Conservation (phyloP, 129 eudicot species). For the Glebionis coronaria region DNA sequence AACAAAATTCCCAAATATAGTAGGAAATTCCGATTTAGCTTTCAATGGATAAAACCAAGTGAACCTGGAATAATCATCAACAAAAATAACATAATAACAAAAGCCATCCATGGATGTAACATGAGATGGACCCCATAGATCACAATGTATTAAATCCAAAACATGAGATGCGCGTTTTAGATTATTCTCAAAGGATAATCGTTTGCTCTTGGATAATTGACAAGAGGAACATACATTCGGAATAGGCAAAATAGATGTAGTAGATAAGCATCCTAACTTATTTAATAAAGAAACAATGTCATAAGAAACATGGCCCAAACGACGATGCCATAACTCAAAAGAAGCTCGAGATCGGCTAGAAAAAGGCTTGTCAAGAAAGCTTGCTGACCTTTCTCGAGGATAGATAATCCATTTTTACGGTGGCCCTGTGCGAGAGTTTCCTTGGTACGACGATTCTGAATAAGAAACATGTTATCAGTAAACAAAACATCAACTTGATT, state of each 20-base stretch:
- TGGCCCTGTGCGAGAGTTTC: neutral
- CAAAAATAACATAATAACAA: neutral
- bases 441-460: neutral
- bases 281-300: neutral
- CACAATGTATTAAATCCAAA: neutral
- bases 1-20: neutral
- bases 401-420: neutral
- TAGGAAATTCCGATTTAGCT: neutral
- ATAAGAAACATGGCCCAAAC: neutral
- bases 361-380: neutral
- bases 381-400: neutral
- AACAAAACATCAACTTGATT: neutral
- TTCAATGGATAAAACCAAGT: neutral
- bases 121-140: no score
- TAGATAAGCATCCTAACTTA: neutral
- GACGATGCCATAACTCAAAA: neutral
- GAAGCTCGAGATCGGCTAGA: neutral
- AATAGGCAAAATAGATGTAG: neutral
- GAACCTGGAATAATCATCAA: neutral
- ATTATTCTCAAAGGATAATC: neutral
- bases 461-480: neutral
- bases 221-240: neutral
- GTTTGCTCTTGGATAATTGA: neutral
- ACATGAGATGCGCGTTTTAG: neutral
- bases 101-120: neutral